Evolutionary conservation across 1,139 yeast genomes (phyloP), one percentile per base, ranked within the genome.

Genomic region (Casaregolazyma suthepensis): DNA sequence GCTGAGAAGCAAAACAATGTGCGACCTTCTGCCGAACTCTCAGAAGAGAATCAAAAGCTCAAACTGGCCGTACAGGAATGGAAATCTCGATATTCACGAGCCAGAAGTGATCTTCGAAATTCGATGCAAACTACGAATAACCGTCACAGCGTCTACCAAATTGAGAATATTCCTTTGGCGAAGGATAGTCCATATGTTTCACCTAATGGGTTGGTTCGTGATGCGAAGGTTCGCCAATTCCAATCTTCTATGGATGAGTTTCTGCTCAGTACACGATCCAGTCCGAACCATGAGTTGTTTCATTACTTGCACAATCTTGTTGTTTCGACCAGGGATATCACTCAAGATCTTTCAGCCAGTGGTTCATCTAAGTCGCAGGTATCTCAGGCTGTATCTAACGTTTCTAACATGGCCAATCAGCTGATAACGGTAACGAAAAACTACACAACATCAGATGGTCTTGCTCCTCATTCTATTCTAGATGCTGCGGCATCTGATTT

Each of bases 401-500:
- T 85, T 15, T 79, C 88, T 54, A 87, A 86, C 50, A 78, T 95
- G 0, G 80, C 87, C 13, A 82, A 90, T 29, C 90, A 86, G 70
- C 79, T 85, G 1, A 81, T 91, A 50, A 83, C 96, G 3, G 80
- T 93, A 0, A 80, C 95, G 0, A 78, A 96, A 63, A 89, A 89
- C 66, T 87, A 75, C 67, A 82, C 88, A 1, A 72, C 82, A 5
- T 83, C 87, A 57, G 74, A 79, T 5, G 78, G 78, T 7, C 65
- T 87, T 13, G 71, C 89, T 52, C 97, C 98, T 1, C 78, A 78
- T 54, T 74, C 87, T 38, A 78, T 90, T 9, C 76, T 91, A 43
- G 88, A 89, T 69, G 82, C 91, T 23, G 85, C 97, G 0, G 74
- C 89, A 10, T 80, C 88, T 38, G 96, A 90, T 64, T 72, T 91